Base-by-base conservation (phyloP, 2,329 filamentous ascomycete genomes). In the Aspergillus floridensis region DNA sequence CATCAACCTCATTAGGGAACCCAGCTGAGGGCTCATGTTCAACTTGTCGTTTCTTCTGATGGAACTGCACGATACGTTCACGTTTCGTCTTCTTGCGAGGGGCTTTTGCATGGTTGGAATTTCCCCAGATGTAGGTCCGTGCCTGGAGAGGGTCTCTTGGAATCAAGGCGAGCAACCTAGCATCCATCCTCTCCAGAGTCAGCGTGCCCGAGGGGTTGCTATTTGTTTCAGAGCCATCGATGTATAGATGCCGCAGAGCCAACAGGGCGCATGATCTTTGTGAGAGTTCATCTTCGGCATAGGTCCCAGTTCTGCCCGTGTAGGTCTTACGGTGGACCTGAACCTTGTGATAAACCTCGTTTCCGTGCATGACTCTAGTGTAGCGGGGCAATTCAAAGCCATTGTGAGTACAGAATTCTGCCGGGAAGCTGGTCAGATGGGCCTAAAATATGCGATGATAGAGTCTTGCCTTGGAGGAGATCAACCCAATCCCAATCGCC, bases 201-300 rank as follows among this genome's bases (percentile, higher is more conserved):
- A 62, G 47, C 5, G 58, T 54, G n/a, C 59, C 59, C 31, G 32
- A n/a, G 21, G 58, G 48, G 51, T 46, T 56, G 5, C 22, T 22
- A 16, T 46, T 7, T 7, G 58, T 53, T 3, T 59, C 31, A 7
- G 35, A 38, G 4, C 59, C 65, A 10, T 44, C 49, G 19, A 65
- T 58, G 12, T 72, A 50, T n/a, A 71, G 49, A 5, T 53, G 55
- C 44, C 73, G 63, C 19, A 76, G 32, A 12, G 68, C 67, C 31
- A 62, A 56, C 48, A 76, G 70, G 0, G 73, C 70, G 21, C 66
- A 66, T 1, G 65, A 65, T 24, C 73, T 69, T n/a, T 63, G 63
- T 1, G 73, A 74, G 14, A 70, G 64, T 3, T 49, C 51, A n/a
- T 68, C 64, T 2, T 48, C 60, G n/a, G 47, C n/a, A 29, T 73